A percentile compares a stretch with the other conserved stretches of the same genome.
These are phyloP conservation scores for Trichoderma polysporum DNA, from an alignment of 2,329 filamentous ascomycete genomes.

Conservation along the genomic window DNA sequence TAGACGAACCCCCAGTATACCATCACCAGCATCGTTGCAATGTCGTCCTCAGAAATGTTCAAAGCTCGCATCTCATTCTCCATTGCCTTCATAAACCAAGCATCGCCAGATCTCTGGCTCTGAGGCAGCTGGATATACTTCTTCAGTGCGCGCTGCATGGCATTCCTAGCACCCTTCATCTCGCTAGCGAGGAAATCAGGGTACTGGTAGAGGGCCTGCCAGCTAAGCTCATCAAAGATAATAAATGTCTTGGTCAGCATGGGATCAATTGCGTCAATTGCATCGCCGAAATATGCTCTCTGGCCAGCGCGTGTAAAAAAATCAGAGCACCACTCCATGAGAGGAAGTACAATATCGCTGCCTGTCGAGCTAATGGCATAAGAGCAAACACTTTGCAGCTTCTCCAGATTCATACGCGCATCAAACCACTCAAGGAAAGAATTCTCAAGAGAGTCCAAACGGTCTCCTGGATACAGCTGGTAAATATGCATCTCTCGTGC, in stretches of 20 bases:
- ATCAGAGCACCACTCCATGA: conserved; percentile 28
- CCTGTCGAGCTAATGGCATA: neutral
- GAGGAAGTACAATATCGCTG: neutral
- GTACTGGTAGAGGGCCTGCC: conserved; percentile 32
- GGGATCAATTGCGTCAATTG: conserved; percentile 25
- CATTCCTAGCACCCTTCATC: conserved; percentile 23
- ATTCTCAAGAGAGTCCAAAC: conserved; percentile 24
- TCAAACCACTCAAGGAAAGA: conserved; percentile 24
- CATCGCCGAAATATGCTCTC: conserved; percentile 29
- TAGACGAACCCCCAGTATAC: neutral
- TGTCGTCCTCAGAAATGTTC: neutral
- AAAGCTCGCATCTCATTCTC: neutral
- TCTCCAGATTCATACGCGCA: conserved; percentile 6
- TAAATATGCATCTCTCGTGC: conserved; percentile 26
- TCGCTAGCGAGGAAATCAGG: conserved; percentile 25
- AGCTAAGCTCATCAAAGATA: conserved; percentile 29
- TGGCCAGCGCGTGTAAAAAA: conserved; percentile 24
- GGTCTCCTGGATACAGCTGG: conserved; percentile 28
- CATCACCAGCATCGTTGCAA: neutral
- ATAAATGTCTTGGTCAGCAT: conserved; percentile 22
- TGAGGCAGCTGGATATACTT: neutral
- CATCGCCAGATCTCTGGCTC: neutral
- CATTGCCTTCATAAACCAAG: neutral
- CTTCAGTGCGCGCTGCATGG: neutral
- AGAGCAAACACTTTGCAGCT: neutral